Conservation (phyloP, 2,329 filamentous ascomycete genomes). For the Mycogone perniciosa region DNA sequence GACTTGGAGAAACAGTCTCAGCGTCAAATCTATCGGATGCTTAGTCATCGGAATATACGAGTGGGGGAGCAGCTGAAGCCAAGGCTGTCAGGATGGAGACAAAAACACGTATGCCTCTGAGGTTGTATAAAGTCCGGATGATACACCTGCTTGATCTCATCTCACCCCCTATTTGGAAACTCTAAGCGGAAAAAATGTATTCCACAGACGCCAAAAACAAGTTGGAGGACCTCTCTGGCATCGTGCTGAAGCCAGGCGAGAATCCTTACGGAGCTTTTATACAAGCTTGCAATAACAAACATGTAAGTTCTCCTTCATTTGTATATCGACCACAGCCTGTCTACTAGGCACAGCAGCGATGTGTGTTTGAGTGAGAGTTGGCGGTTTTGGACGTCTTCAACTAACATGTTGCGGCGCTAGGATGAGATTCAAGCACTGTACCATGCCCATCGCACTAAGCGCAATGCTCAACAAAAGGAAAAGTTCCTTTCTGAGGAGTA, state of each 20-base stretch:
- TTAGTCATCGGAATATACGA: not conserved
- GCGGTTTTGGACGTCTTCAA: too few species aligned
- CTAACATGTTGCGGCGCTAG: constrained; percentile 31
- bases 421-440: constrained; percentile 66
- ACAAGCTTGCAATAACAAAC: constrained; percentile 56
- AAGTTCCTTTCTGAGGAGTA: constrained; percentile 67
- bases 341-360: not conserved
- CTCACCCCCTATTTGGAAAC: not conserved
- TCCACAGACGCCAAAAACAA: constrained; percentile 39
- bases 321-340: too few species aligned
- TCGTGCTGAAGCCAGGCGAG: constrained; percentile 43
- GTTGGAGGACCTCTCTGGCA: constrained; percentile 49
- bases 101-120: not conserved
- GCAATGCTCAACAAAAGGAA: constrained; percentile 68
- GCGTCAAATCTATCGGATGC: too few species aligned
- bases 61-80: not conserved
- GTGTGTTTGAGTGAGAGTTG: not conserved
- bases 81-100: not conserved
- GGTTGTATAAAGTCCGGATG: not conserved
- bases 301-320: constrained; percentile 42
- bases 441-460: constrained; percentile 62
- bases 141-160: not conserved
- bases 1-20: too few species aligned
- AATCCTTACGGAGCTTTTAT: constrained; percentile 78
- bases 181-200: not conserved